These are phyloP conservation scores for Diversispora epigaea DNA, from an alignment of 192 early-diverging fungal genomes.

Conservation along the genomic window DNA sequence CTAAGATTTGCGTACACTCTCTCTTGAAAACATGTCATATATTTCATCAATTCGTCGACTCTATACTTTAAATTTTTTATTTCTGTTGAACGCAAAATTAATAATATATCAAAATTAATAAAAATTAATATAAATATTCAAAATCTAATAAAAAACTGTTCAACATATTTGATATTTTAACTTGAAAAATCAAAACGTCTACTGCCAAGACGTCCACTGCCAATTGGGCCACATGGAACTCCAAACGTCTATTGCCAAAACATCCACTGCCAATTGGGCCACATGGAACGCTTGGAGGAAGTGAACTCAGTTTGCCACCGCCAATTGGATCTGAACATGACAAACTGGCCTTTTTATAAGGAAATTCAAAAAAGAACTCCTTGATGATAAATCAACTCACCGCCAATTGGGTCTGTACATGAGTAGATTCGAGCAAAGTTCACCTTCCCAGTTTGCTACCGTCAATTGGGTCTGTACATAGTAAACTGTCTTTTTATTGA, in stretches of 20 bases:
- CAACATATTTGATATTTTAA: too few relatives aligned
- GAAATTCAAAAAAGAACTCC: not conserved
- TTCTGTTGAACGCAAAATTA: too few relatives aligned
- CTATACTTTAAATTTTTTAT: too few relatives aligned
- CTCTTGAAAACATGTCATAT: too few relatives aligned
- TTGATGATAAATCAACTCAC: constrained; percentile 14
- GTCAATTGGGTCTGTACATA: constrained; percentile 16
- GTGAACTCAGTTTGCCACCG: constrained; percentile 8
- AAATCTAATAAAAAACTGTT: too few relatives aligned
- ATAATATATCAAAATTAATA: too few relatives aligned
- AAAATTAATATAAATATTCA: too few relatives aligned
- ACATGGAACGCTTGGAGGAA: constrained; percentile 5
- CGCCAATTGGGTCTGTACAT: constrained; percentile 21
- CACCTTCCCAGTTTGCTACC: constrained; percentile 14
- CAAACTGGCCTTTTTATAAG: constrained; percentile 14
- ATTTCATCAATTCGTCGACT: too few relatives aligned
- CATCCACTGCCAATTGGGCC: not conserved
- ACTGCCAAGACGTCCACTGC: constrained; percentile 1
- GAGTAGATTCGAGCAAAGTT: constrained; percentile 18
- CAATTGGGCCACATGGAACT: not conserved
- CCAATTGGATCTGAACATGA: constrained; percentile 16
- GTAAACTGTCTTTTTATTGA: constrained; percentile 17
- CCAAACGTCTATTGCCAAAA: too few relatives aligned
- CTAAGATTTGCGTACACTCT: too few relatives aligned
- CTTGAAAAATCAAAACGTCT: too few relatives aligned